Percentiles rank a stretch among this genome's conserved stretches.
Conservation (phyloP, 164 flowering plant species). For the Brasenia schreberi region DNA sequence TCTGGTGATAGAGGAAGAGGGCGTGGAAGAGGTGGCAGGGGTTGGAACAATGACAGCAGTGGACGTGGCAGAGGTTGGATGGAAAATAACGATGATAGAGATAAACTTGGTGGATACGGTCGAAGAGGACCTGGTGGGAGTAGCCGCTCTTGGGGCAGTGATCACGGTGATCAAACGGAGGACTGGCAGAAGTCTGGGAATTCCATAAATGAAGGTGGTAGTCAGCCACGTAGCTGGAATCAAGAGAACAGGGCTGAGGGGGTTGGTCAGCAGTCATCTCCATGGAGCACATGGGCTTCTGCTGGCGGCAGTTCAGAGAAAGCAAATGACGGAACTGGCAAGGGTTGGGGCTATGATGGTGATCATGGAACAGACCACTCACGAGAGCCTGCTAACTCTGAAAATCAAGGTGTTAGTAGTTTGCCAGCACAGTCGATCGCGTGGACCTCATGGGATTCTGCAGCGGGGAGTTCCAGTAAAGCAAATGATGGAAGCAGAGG, state of each 20-base stretch:
- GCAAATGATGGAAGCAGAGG: background rate
- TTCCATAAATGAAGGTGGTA: background rate
- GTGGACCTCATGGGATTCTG: background rate
- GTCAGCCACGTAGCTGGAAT: background rate
- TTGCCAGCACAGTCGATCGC: no score
- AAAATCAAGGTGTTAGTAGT: no score
- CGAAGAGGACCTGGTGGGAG: slow-evolving; percentile 8
- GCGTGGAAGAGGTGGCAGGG: slow-evolving; percentile 5
- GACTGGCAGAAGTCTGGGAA: background rate
- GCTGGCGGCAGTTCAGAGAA: background rate
- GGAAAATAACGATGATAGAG: slow-evolving; percentile 20
- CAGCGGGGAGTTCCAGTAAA: background rate
- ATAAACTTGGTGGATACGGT: slow-evolving; percentile 17
- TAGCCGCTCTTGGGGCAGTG: no score
- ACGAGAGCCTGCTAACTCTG: no score
- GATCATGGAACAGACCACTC: no score
- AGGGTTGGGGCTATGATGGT: no score
- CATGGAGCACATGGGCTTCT: background rate
- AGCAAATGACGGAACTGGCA: no score
- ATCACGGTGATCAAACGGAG: slow-evolving; percentile 4
- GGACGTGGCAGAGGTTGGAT: background rate
- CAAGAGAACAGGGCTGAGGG: background rate
- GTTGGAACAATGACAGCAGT: slow-evolving; percentile 8
- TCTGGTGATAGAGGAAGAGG: slow-evolving; percentile 10
- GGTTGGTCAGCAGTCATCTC: background rate